These are phyloP conservation scores for Fallopia convolvulus DNA, from an alignment of 148 eudicot genomes.

Conservation along the genomic window DNA sequence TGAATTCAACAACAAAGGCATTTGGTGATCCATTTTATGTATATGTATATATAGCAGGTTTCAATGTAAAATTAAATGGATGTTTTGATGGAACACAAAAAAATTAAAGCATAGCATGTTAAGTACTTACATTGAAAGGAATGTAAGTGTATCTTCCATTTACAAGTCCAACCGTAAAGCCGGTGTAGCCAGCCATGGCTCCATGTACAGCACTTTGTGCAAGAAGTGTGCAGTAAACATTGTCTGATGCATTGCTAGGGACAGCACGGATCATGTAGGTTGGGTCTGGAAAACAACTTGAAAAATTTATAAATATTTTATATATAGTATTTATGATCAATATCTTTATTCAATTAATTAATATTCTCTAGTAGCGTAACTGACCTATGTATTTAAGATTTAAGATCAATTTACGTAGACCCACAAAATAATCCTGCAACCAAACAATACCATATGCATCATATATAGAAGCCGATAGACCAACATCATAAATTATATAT, in stretches of 20 bases:
- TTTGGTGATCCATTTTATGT: no score
- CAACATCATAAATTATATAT: no score
- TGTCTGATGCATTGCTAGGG: conserved; percentile 96
- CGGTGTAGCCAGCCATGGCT: conserved; percentile 97
- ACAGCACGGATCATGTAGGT: conserved; percentile 98
- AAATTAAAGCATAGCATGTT: not conserved
- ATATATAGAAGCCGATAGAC: no score
- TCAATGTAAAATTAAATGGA: no score
- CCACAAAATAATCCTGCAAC: conserved; percentile 64
- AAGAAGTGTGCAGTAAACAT: conserved; percentile 90
- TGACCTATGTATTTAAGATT: conserved; percentile 92
- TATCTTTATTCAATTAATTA: no score
- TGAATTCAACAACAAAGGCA: not conserved
- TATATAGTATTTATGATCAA: no score
- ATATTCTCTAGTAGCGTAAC: conserved; percentile 16
- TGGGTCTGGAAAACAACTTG: conserved; percentile 59
- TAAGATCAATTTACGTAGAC: conserved; percentile 28
- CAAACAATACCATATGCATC: not conserved
- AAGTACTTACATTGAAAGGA: conserved; percentile 72
- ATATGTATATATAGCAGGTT: no score
- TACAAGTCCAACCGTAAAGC: conserved; percentile 81
- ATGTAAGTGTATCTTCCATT: conserved; percentile 91
- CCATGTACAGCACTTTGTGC: conserved; percentile 99
- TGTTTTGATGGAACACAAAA: not conserved
- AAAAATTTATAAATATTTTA: not conserved